Percentiles rank a stretch among this genome's conserved stretches.
These are phyloP conservation scores for Botrytis deweyae DNA, from an alignment of 2,329 filamentous ascomycete species.

Conservation along the genomic window DNA sequence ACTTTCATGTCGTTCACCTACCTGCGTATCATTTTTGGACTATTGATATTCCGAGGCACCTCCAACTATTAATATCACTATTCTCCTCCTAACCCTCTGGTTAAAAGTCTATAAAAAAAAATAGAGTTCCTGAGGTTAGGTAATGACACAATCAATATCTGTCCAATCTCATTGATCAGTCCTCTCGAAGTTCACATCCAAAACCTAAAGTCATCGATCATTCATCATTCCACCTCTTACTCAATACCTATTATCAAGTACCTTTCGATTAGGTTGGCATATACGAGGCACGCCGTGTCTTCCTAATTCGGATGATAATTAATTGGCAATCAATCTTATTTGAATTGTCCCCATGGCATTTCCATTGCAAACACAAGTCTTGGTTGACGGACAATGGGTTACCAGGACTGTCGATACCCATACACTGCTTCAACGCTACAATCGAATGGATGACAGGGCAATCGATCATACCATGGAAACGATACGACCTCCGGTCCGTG, in stretches of 20 bases:
- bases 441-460: constrained; percentile 39
- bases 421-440: constrained; percentile 43
- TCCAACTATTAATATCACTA: background rate
- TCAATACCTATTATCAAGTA: background rate
- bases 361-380: constrained; percentile 31
- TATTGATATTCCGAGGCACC: background rate
- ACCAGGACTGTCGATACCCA: constrained; percentile 43
- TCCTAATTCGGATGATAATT: constrained; percentile 6
- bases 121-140: too few relatives aligned
- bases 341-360: constrained; percentile 34
- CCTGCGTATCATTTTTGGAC: background rate
- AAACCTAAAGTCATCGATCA: background rate
- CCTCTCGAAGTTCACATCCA: background rate
- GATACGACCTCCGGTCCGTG: constrained; percentile 54
- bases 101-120: background rate
- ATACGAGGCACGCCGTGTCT: constrained; percentile 12
- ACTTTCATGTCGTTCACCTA: background rate
- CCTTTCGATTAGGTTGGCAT: background rate
- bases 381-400: constrained; percentile 41
- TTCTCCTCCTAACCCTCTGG: background rate
- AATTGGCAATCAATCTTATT: background rate
- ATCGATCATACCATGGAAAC: constrained; percentile 37
- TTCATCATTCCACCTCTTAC: background rate
- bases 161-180: background rate
- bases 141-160: background rate